Percentiles rank a stretch among this genome's conserved stretches.
Evolutionary conservation across 2,329 filamentous ascomycete species (phyloP).

Genomic region (Beauveria brongniartii): DNA sequence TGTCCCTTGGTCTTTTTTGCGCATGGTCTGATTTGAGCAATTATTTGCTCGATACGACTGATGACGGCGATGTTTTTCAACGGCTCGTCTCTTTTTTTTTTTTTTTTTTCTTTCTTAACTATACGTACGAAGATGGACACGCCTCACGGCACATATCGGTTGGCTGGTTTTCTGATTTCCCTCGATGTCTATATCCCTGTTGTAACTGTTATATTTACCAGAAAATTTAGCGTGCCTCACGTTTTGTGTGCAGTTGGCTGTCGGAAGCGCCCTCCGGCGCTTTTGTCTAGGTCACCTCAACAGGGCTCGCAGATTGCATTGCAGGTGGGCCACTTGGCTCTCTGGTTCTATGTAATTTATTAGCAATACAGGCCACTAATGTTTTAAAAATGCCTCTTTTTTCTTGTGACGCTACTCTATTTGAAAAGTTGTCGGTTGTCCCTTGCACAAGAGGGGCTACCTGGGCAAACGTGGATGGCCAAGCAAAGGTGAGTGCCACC

Average conservation of each 20-base stretch:
- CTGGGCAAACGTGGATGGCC: background rate
- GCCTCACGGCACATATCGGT: constrained; percentile 28
- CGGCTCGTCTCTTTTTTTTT: background rate
- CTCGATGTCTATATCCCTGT: constrained; percentile 5
- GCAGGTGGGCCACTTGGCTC: background rate
- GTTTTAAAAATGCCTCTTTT: background rate
- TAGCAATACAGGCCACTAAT: constrained; percentile 9
- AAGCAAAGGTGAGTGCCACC: background rate
- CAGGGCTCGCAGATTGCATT: background rate
- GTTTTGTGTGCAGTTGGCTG: background rate
- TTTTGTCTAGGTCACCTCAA: background rate
- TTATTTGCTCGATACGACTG: background rate
- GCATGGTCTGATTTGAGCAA: background rate
- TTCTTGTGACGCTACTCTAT: background rate
- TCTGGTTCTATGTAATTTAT: constrained; percentile 2
- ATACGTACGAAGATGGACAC: constrained; percentile 26
- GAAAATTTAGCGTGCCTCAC: background rate
- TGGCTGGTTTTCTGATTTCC: constrained; percentile 8
- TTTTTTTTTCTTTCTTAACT: constrained; percentile 14
- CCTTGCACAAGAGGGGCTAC: background rate
- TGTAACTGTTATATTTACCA: background rate
- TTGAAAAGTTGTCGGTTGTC: background rate
- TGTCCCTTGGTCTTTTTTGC: constrained; percentile 13
- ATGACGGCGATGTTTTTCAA: background rate
- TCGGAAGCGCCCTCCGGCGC: background rate